Evolutionary conservation across 1,284 basidiomycete genomes (phyloP), one percentile per base, ranked within the genome.

Genomic region (Mycena citricolor): DNA sequence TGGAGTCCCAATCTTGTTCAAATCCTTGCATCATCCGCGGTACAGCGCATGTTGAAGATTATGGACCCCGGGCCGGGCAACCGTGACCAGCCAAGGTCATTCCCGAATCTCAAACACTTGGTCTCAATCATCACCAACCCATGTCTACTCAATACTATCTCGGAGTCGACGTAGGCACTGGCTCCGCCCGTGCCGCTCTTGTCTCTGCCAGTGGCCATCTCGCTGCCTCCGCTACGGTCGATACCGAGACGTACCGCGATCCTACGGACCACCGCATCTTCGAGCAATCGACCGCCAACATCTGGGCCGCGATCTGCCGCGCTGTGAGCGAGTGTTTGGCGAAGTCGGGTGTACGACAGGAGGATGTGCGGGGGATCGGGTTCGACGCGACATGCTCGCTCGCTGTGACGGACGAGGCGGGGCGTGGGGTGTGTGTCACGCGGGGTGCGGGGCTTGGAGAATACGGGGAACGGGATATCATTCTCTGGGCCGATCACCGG

Each of bases 331-430:
- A 77, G 8, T 84, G 91, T 41, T 68, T 99, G 23, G 52, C 71
- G 10, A 67, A 76, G 24, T 79, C 87, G 3, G 76, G 81, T 5
- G 67, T 93, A 24, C 58, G 76, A 19, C 78, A 86, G 11, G 63
- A 70, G 3, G 65, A 73, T 4, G 84, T 99, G 54, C 92, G 90
- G 59, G 95, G 95, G 1, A 63, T 99, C 44, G 94, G 94, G 8
- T 97, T 98, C 63, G 95, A 98, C 65, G 95, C 94, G 39, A 99
- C 95, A 0, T 99, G 97, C 69, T 95, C 92, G 0, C 75, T 99
- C 26, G 93, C 94, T 0, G 94, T 98, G 19, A 76, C 86, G 1
- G 83, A 93, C 60, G 68, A 79, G 42, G 59, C 79, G 12, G 93
- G 93, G 4, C 68, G 77, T 33, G 89, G 94, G 0, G 72, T 97